Evolutionary conservation across 2,329 filamentous ascomycete species (phyloP).

Genomic region (Coleophoma crateriformis): DNA sequence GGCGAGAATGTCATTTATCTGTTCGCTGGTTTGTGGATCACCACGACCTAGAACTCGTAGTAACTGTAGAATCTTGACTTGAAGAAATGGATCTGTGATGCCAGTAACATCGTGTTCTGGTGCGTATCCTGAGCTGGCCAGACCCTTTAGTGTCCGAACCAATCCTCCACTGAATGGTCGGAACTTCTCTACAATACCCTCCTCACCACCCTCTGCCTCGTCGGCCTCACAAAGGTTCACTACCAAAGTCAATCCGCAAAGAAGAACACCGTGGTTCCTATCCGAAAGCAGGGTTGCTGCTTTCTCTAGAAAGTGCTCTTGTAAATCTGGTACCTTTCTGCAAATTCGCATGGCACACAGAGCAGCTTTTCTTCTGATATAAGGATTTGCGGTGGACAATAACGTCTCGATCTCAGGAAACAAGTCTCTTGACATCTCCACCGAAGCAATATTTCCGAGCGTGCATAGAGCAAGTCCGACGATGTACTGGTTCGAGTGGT

Average conservation of each 20-base stretch:
- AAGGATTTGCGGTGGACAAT: slow-evolving; percentile 91
- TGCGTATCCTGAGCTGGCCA: slow-evolving; percentile 93
- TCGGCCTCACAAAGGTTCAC: slow-evolving; percentile 92
- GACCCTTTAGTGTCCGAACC: slow-evolving; percentile 84
- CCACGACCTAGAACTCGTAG: slow-evolving; percentile 82
- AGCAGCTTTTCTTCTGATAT: slow-evolving; percentile 93
- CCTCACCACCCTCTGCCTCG: slow-evolving; percentile 85
- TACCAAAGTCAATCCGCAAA: slow-evolving; percentile 87
- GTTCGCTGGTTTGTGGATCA: slow-evolving; percentile 82
- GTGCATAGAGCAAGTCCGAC: slow-evolving; percentile 95
- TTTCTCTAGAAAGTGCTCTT: slow-evolving; percentile 96
- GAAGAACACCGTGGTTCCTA: slow-evolving; percentile 89
- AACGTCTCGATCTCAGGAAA: slow-evolving; percentile 94
- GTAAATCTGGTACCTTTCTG: slow-evolving; percentile 92
- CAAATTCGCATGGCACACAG: slow-evolving; percentile 99
- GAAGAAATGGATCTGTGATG: slow-evolving; percentile 94
- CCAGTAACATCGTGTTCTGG: slow-evolving; percentile 98
- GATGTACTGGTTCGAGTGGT: slow-evolving; percentile 97
- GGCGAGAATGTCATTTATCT: slow-evolving; percentile 97
- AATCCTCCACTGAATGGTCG: slow-evolving; percentile 77
- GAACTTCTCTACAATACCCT: slow-evolving; percentile 87
- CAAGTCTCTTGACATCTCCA: slow-evolving; percentile 97
- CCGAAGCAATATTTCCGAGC: slow-evolving; percentile 92
- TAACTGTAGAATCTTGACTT: slow-evolving; percentile 90
- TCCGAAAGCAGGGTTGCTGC: slow-evolving; percentile 83